Conservation (phyloP, 1,284 basidiomycete species). For the Polyporus tsugae region DNA sequence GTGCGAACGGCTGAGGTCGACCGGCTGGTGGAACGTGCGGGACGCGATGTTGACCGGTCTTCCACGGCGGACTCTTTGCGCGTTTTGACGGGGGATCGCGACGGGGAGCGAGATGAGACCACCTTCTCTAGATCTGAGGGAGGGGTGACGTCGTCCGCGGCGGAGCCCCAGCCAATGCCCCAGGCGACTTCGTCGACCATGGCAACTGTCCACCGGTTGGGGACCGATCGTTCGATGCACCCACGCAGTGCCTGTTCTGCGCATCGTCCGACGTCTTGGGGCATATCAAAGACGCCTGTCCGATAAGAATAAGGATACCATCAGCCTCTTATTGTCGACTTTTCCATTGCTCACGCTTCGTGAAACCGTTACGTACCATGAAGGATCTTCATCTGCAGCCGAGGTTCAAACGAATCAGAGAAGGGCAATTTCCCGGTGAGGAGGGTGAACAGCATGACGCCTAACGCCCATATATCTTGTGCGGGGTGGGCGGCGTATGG, state of each 20-base stretch:
- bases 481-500: slow-evolving; percentile 61
- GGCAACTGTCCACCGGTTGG: slow-evolving; percentile 75
- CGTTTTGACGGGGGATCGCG: slow-evolving; percentile 31
- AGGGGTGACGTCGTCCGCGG: slow-evolving; percentile 51
- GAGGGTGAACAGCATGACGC: slow-evolving; percentile 86
- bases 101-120: slow-evolving; percentile 33
- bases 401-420: slow-evolving; percentile 86
- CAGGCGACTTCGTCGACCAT: slow-evolving; percentile 83
- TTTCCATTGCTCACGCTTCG: not conserved
- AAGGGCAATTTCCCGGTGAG: slow-evolving; percentile 87
- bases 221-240: slow-evolving; percentile 71
- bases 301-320: slow-evolving; percentile 20
- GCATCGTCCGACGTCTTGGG: slow-evolving; percentile 67
- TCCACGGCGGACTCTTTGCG: slow-evolving; percentile 33
- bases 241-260: slow-evolving; percentile 79
- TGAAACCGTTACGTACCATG: slow-evolving; percentile 61
- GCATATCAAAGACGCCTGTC: slow-evolving; percentile 67
- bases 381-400: slow-evolving; percentile 90
- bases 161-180: slow-evolving; percentile 77
- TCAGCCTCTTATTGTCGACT: slow-evolving; percentile 20
- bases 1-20: slow-evolving; percentile 36
- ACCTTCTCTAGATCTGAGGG: slow-evolving; percentile 32
- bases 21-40: slow-evolving; percentile 34
- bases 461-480: slow-evolving; percentile 94
- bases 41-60: slow-evolving; percentile 37